Evolutionary conservation across 345 rosid species (phyloP).

Genomic region (Erodium maritimum): DNA sequence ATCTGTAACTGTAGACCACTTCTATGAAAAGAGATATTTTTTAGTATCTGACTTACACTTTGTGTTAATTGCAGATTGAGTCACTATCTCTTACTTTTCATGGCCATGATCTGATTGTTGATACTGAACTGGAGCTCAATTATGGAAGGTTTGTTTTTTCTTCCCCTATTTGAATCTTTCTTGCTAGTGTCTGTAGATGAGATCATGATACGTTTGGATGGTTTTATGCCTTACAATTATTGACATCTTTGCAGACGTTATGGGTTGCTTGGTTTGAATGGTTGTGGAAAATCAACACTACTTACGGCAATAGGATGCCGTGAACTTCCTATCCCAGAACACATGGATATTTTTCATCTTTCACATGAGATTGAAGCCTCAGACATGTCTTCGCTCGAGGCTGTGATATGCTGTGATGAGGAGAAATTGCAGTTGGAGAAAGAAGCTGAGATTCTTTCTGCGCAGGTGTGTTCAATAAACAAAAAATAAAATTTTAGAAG

Average conservation of each 20-base stretch:
- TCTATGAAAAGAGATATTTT: neutral
- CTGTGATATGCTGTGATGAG: constrained; percentile 86
- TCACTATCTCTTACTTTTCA: constrained; percentile 93
- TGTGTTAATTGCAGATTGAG: constrained; percentile 60
- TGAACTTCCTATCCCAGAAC: constrained; percentile 92
- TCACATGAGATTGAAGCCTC: constrained; percentile 87
- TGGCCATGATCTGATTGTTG: constrained; percentile 92
- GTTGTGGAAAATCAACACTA: constrained; percentile 96
- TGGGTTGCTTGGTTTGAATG: constrained; percentile 93
- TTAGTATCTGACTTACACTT: neutral
- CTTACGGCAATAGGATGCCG: constrained; percentile 74
- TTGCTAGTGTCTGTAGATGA: neutral
- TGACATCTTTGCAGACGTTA: constrained; percentile 48
- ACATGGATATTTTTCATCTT: constrained; percentile 91
- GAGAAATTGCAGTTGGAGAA: constrained; percentile 85
- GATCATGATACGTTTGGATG: too few species aligned
- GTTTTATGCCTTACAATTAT: neutral
- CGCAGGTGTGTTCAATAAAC: constrained; percentile 36
- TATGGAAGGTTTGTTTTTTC: constrained; percentile 57
- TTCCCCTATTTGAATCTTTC: neutral
- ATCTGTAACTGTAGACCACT: neutral
- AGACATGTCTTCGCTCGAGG: constrained; percentile 86
- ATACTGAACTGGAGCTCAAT: constrained; percentile 87
- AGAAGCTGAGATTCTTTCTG: constrained; percentile 65
- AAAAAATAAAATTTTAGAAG: neutral